A percentile compares a stretch with the other conserved stretches of the same genome.
Evolutionary conservation across 768 basidiomycete species (phyloP).

Genomic region (Suillus bovinus): DNA sequence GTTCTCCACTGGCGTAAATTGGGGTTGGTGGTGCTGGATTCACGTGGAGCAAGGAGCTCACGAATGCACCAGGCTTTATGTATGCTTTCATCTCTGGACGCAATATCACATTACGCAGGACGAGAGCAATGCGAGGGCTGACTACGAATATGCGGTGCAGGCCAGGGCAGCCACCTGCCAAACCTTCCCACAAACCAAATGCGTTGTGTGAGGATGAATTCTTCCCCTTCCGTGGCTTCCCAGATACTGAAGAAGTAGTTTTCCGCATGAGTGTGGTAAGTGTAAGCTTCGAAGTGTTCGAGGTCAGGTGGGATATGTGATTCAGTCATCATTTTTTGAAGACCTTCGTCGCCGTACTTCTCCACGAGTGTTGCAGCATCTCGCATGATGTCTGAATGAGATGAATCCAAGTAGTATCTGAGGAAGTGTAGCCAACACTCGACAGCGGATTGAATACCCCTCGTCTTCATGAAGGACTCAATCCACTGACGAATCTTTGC

Average conservation of each 20-base stretch:
- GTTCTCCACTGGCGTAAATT: not conserved
- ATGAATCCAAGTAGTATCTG: too few species aligned
- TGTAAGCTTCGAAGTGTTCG: constrained; percentile 22
- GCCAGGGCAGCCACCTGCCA: constrained; percentile 18
- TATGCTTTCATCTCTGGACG: constrained; percentile 4
- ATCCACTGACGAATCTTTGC: too few species aligned
- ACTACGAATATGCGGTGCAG: constrained; percentile 35
- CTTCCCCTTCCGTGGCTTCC: constrained; percentile 33
- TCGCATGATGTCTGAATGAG: too few species aligned
- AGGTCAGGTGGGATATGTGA: constrained; percentile 7
- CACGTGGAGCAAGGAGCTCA: constrained; percentile 3
- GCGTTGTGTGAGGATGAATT: constrained; percentile 38
- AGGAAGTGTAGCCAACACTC: too few species aligned
- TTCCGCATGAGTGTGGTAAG: constrained; percentile 31
- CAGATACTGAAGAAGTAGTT: constrained; percentile 11
- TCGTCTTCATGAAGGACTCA: too few species aligned
- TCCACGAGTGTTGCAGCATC: not conserved
- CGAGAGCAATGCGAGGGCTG: constrained; percentile 36
- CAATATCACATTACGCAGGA: constrained; percentile 27
- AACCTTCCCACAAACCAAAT: constrained; percentile 38
- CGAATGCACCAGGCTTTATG: not conserved
- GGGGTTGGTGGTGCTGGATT: too few species aligned
- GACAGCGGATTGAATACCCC: too few species aligned
- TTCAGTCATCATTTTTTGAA: not conserved
- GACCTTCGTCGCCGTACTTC: constrained; percentile 1